Evolutionary conservation across 1,284 basidiomycete genomes (phyloP).

Genomic region (Cryptococcus sp.): DNA sequence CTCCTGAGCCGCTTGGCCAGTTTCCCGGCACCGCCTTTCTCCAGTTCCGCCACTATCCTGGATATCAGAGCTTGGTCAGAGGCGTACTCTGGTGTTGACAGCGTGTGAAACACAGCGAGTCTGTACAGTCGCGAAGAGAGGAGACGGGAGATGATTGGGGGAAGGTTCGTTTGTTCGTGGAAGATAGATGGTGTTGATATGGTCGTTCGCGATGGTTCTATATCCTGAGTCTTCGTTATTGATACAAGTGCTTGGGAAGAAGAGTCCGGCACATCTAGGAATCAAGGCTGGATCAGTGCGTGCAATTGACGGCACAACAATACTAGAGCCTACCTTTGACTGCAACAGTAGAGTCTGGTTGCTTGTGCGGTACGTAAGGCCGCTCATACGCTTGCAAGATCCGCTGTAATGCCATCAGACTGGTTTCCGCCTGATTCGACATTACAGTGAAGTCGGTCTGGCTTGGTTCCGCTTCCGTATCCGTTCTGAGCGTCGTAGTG

Average conservation of each 20-base stretch:
- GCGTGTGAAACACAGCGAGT: slow-evolving; percentile 37
- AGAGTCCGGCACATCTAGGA: too few species aligned
- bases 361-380: too few species aligned
- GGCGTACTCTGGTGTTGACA: slow-evolving; percentile 34
- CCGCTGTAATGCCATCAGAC: slow-evolving; percentile 13
- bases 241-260: too few species aligned
- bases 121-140: slow-evolving; percentile 39
- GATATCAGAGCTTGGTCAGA: slow-evolving; percentile 24
- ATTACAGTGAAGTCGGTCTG: too few species aligned
- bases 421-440: slow-evolving; percentile 9
- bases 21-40: slow-evolving; percentile 35
- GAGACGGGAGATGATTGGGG: slow-evolving; percentile 31
- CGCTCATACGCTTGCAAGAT: slow-evolving; percentile 10
- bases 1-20: slow-evolving; percentile 34
- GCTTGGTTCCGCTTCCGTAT: too few species aligned
- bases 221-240: too few species aligned
- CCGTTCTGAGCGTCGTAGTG: too few species aligned
- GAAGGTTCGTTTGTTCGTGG: slow-evolving; percentile 11
- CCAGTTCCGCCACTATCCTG: slow-evolving; percentile 24
- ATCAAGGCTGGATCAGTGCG: too few species aligned
- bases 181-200: neutral
- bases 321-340: too few species aligned
- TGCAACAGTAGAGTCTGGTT: too few species aligned
- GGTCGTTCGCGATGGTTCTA: neutral
- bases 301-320: too few species aligned